Evolutionary conservation across 2,329 filamentous ascomycete genomes (phyloP), one percentile per base, ranked within the genome.

Genomic region (Botrytis porri): DNA sequence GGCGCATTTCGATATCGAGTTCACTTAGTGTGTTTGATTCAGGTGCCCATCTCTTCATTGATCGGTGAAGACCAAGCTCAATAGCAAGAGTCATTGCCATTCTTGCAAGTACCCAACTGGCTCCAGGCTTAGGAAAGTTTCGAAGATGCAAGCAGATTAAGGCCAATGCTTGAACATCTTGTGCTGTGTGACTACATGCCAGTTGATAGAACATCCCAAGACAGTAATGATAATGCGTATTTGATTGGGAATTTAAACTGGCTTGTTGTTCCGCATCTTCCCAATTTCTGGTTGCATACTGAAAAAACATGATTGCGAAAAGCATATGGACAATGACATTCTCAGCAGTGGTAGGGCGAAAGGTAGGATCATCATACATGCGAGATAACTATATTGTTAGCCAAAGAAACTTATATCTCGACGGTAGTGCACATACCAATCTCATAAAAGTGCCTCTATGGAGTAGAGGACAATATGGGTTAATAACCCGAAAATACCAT

Each of bases 221-320:
- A 1, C 90, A 87, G 79, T 90, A 95, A 78, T 94, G 91, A 77
- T 95, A 95, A 80, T 96, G 93, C 71, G 88, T 88, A 81, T 94
- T 93, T 5, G 92, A 93, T 69, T 90, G 83, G 1, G 88, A 85
- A 76, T 91, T 89, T 70, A 91, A 83, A 57, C 86, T 84, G 10
- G 84, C 83, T 74, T 87, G 85, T 73, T 87, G 85, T 5, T 86
- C 84, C 25, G 86, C 80, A 73, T 88, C 83, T 74, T 89, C 85
- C 74, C 85, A 84, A 77, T 94, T 94, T 32, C 93, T 87, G 7
- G 89, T 85, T n/a, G 91, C 90, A 74, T 90, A 92, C 77, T 97
- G 93, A 77, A 92, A 93, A 79, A 90, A 90, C 77, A 95, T 92
- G 67, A 90, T 90, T 18, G 92, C 91, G 73, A 96, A 90, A 60